Base-by-base conservation (phyloP, 2,329 filamentous ascomycete species). In the Hortaea sp. region DNA sequence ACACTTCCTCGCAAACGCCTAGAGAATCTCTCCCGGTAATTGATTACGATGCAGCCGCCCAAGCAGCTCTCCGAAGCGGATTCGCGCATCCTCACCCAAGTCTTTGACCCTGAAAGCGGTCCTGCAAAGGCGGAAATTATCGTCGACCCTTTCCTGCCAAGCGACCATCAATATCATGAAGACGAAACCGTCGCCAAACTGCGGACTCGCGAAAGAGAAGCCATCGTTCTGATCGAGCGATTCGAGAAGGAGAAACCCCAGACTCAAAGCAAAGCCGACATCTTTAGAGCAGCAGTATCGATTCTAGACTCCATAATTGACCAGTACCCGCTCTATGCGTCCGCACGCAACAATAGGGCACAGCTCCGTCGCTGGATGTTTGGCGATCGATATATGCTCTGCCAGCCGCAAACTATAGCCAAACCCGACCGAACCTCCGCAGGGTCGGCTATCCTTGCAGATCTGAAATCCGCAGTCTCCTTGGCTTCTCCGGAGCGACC, bases 321-420 rank as follows among this genome's bases (percentile, higher is more conserved):
- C 2, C 64, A 75, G 27, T 62, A 78, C 44, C 82, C 84, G 3
- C 64, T 68, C 30, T 89, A 89, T 63, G 83, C 84, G 20, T 85
- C 82, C 52, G 82, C 80, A 5, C 76, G 79, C 48, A 84, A 88
- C 61, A 89, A 90, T 64, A 75, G 84, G 42, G 85, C 82, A 2
- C 85, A 89, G 62, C 46, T 79, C 5, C 45, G 53, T 20, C 46
- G 57, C 30, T 59, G 56, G 57, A 49, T 50, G 29, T 58, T 82
- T 51, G 81, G 81, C 7, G 32, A 35, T 35, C 20, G 20, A 20
- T 20, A 20, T 20, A 4, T 20, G 20, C 20, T 20, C 20, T 20
- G 20, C 20, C 20, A 20, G 20, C 20, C 20, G 20, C 20, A 20
- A 20, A 20, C 20, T 4, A 20, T 20, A 2, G 32, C 32, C n/a